These are phyloP conservation scores for Alternaria alternata DNA, from an alignment of 2,329 filamentous ascomycete genomes.

Conservation along the genomic window DNA sequence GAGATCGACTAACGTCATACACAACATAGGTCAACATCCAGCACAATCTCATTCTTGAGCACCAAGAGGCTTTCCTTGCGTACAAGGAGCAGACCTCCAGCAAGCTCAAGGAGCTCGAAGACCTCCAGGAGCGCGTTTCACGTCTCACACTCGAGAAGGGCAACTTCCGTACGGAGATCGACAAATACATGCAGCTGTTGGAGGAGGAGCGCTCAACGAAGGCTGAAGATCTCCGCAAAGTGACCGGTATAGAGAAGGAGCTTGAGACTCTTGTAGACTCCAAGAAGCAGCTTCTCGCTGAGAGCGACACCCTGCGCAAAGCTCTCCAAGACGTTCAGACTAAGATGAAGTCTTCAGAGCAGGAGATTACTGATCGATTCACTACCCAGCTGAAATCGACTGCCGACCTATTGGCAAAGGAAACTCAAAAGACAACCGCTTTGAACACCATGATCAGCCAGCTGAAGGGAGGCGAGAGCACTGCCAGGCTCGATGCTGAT, in stretches of 20 bases:
- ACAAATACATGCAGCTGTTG: conserved; percentile 26
- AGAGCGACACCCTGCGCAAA: conserved; percentile 28
- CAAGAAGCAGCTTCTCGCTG: conserved; percentile 26
- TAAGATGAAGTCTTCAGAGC: conserved; percentile 24
- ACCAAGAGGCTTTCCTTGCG: conserved; percentile 37
- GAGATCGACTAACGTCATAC: neutral
- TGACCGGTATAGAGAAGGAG: conserved; percentile 26
- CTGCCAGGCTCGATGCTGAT: conserved; percentile 25
- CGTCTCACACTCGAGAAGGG: conserved; percentile 42
- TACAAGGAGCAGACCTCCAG: conserved; percentile 28
- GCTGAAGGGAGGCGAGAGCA: conserved; percentile 21
- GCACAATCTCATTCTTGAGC: conserved; percentile 37
- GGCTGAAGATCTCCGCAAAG: conserved; percentile 15
- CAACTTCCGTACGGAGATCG: conserved; percentile 36
- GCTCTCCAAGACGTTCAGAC: conserved; percentile 21
- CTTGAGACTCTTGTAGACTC: conserved; percentile 20
- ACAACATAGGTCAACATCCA: conserved; percentile 27
- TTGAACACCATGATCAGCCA: conserved; percentile 22
- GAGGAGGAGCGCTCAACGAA: conserved; percentile 18
- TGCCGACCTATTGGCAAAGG: conserved; percentile 28
- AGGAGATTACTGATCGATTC: conserved; percentile 24
- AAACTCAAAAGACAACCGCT: conserved; percentile 26
- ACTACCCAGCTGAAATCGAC: conserved; percentile 26
- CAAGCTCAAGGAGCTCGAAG: conserved; percentile 33
- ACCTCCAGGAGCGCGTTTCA: conserved; percentile 35